These are phyloP conservation scores for Rhynchospora pubera DNA, from an alignment of 176 grass and related monocot genomes.

Conservation along the genomic window DNA sequence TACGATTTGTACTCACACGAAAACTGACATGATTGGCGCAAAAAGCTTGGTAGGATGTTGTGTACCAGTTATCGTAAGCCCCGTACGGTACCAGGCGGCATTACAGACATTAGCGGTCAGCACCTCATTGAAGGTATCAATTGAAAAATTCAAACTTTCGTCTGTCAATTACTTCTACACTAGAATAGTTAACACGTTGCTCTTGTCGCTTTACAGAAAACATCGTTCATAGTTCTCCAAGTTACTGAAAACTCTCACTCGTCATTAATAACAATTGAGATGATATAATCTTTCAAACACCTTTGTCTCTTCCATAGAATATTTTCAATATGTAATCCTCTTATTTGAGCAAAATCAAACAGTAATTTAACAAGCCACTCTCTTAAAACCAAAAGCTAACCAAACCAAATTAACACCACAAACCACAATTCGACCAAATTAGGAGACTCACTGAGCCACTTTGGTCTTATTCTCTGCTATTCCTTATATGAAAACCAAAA, in stretches of 20 bases:
- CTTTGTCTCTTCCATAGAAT: neutral
- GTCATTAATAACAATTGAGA: too few relatives aligned
- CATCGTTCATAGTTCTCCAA: neutral
- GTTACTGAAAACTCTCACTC: neutral
- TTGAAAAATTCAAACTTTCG: neutral
- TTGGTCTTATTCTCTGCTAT: conserved; percentile 3
- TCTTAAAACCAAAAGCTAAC: neutral
- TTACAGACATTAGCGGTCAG: too few relatives aligned
- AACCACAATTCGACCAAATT: neutral
- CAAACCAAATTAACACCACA: neutral
- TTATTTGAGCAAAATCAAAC: neutral
- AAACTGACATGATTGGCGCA: too few relatives aligned
- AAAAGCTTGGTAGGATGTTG: too few relatives aligned
- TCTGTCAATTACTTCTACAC: neutral
- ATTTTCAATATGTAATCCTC: neutral
- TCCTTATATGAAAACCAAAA: neutral
- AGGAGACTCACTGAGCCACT: neutral
- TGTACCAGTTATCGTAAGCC: too few relatives aligned
- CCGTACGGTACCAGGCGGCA: too few relatives aligned
- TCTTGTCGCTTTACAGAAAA: neutral
- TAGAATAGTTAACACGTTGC: neutral
- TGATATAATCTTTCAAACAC: too few relatives aligned
- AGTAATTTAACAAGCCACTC: neutral
- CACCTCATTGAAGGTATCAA: too few relatives aligned
- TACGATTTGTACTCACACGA: too few relatives aligned